phyloP scores from a whole-genome alignment of 352 stramenopile genomes.

The Phytophthora tentaculata region DNA sequence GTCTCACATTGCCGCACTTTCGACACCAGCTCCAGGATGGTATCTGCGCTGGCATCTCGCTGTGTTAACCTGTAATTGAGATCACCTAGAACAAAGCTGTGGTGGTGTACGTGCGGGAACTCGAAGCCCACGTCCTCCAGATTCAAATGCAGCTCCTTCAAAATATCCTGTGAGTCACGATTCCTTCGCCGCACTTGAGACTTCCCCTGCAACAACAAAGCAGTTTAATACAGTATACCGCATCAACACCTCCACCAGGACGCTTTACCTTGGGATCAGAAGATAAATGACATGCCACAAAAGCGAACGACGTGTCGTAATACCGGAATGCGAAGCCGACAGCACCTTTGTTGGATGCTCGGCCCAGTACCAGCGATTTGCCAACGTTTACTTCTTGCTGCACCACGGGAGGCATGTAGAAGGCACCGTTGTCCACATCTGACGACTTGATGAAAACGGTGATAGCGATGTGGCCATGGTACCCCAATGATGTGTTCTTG shows the following conservation, averaged over 20 bases:
- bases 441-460: slow-evolving; percentile 77
- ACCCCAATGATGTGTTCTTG: slow-evolving; percentile 81
- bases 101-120: slow-evolving; percentile 85
- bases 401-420: slow-evolving; percentile 81
- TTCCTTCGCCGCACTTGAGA: slow-evolving; percentile 83
- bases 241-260: not conserved
- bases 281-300: slow-evolving; percentile 89
- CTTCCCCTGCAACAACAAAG: slow-evolving; percentile 44
- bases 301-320: slow-evolving; percentile 87
- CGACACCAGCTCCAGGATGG: slow-evolving; percentile 70
- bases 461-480: slow-evolving; percentile 89
- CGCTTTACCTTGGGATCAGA: slow-evolving; percentile 79
- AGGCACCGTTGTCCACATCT: slow-evolving; percentile 74
- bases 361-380: slow-evolving; percentile 77
- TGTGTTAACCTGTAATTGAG: slow-evolving; percentile 90
- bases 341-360: slow-evolving; percentile 91
- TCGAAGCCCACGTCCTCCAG: slow-evolving; percentile 85
- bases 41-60: slow-evolving; percentile 48
- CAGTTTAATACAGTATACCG: not conserved
- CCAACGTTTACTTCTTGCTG: slow-evolving; percentile 79
- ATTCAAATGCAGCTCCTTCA: slow-evolving; percentile 84
- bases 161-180: slow-evolving; percentile 69
- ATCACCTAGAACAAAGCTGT: slow-evolving; percentile 91
- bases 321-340: slow-evolving; percentile 90
- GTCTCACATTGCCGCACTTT: slow-evolving; percentile 50